Conservation (phyloP, 306 rosid species). For the Quercus berberidifolia region DNA sequence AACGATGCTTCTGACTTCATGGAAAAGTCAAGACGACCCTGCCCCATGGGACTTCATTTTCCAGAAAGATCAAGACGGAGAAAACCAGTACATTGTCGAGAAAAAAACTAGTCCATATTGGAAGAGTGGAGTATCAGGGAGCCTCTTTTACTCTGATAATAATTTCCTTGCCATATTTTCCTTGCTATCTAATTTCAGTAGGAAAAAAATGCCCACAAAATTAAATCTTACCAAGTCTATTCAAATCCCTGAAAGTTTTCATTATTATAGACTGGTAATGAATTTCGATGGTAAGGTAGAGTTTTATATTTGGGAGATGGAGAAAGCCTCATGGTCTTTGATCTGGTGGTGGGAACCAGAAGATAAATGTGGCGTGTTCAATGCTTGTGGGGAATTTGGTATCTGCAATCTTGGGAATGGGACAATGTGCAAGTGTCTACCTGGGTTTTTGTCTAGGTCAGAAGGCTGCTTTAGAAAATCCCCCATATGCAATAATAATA, state of each 20-base stretch:
- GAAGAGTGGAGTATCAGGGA: neutral
- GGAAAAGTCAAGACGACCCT: constrained; percentile 18
- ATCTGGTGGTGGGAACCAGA: neutral
- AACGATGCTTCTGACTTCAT: constrained; percentile 6
- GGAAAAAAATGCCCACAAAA: too few species aligned
- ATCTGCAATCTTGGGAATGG: neutral
- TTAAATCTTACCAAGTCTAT: too few species aligned
- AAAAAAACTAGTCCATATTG: neutral
- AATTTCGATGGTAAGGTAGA: constrained; percentile 1
- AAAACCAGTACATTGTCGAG: neutral
- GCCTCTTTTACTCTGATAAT: neutral
- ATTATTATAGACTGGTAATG: constrained; percentile 23
- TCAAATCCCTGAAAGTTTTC: too few species aligned
- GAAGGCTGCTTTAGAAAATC: neutral
- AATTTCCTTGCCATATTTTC: neutral
- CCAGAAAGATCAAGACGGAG: neutral
- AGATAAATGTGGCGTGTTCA: neutral
- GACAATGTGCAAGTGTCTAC: constrained; percentile 10
- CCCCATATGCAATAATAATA: neutral
- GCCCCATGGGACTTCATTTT: constrained; percentile 4
- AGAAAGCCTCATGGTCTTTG: neutral
- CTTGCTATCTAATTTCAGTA: too few species aligned
- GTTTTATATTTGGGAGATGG: neutral
- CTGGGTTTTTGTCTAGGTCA: neutral
- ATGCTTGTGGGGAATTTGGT: constrained; percentile 2